Percentiles rank a stretch among this genome's conserved stretches.
Evolutionary conservation across 495 filamentous ascomycete species (phyloP).

Genomic region (Talaromyces liani): DNA sequence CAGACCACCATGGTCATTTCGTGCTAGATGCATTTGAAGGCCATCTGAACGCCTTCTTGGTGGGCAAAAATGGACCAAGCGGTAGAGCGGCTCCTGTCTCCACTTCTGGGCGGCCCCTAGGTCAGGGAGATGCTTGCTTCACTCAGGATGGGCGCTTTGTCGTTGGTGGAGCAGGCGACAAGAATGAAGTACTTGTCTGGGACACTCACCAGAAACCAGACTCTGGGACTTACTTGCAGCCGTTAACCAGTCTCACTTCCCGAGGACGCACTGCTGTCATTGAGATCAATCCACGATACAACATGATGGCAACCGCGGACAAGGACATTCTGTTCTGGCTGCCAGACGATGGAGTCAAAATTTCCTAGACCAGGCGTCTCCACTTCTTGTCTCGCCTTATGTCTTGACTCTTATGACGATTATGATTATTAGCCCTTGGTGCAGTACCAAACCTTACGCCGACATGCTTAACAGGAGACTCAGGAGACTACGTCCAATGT

Average conservation of each 20-base stretch:
- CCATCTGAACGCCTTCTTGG: constrained; percentile 56
- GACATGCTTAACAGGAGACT: not conserved
- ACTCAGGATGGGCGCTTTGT: constrained; percentile 82
- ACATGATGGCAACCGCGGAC: constrained; percentile 83
- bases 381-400: not conserved
- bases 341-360: constrained; percentile 41
- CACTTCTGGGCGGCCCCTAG: constrained; percentile 38
- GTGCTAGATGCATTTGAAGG: constrained; percentile 87
- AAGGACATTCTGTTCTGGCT: constrained; percentile 87
- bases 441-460: not conserved
- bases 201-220: constrained; percentile 56
- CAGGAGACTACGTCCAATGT: not conserved
- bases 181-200: constrained; percentile 73
- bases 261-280: constrained; percentile 63
- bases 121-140: constrained; percentile 81
- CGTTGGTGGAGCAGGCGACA: constrained; percentile 63
- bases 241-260: constrained; percentile 55
- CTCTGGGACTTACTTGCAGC: constrained; percentile 49
- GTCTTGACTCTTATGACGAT: not conserved
- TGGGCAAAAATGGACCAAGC: constrained; percentile 34
- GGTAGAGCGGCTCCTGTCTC: constrained; percentile 41
- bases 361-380: not conserved
- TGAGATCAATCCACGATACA: constrained; percentile 82
- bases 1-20: constrained; percentile 73
- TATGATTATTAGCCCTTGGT: not conserved